Base-by-base conservation (phyloP, 257 asterid genomes). In the Knoxia roxburghii region DNA sequence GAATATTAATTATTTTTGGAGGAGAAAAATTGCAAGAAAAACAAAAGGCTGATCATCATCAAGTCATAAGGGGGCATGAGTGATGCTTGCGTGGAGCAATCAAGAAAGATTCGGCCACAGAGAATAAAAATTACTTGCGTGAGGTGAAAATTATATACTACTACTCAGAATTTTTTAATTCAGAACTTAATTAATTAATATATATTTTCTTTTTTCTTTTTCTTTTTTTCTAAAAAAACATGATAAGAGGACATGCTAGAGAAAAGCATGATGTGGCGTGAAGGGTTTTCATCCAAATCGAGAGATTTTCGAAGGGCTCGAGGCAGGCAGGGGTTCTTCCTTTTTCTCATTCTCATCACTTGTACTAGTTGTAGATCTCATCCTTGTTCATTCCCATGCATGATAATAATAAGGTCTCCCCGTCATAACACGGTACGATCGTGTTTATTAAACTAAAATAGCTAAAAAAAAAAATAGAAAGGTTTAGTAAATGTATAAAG, bases 241-340 rank as follows among this genome's bases (percentile, higher is more conserved):
- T 33, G 46, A 64, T 40, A 29, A 24, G 62, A 73, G 35, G 72
- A 83, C 84, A 80, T 73, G 85, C 75, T 86, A 77, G 74, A 51
- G 32, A 55, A 78, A 89, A 0, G 61, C 61, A 23, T 89, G 87
- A 86, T 89, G 87, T 76, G 83, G 95, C 90, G 90, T 83, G 89
- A 77, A 78, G 72, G 88, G 63, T 79, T 72, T 79, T 70, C 78
- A 83, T 76, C 84, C 75, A 78, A 69, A 75, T 73, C 79, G 78
- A 89, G 76, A 85, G 85, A 79, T 86, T 79, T 86, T 73, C 76
- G 78, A 75, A 82, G 87, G 95, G 92, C 95, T 85, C 92, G 90
- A 89, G 95, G 79, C 68, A n/a, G 17, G 35, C 9, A 30, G 7
- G 39, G 56, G 12, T 33, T 45, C 5, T 45, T 14, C 14, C 14